A percentile compares a stretch with the other conserved stretches of the same genome.
Conservation (phyloP, 2,329 filamentous ascomycete genomes). For the Triangularia setosa region DNA sequence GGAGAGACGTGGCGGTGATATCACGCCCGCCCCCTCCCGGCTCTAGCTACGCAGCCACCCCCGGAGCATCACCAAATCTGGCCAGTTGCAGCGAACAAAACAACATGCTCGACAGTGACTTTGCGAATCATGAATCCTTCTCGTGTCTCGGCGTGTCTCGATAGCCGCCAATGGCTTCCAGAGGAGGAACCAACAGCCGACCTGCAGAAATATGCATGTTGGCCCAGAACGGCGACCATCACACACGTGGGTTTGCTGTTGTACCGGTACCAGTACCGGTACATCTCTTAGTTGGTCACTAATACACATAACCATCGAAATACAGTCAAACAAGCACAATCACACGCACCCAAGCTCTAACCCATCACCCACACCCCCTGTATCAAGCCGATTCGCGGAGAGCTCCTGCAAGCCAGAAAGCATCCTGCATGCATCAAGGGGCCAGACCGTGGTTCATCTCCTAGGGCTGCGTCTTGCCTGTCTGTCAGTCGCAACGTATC, state of each 20-base stretch:
- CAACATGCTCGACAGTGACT: not conserved
- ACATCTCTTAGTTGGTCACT: not conserved
- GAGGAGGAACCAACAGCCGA: slow-evolving; percentile 12
- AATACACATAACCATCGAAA: not conserved
- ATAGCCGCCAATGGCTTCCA: slow-evolving; percentile 12
- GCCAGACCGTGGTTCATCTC: not conserved
- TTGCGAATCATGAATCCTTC: not conserved
- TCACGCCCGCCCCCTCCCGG: not conserved
- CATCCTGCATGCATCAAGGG: not conserved
- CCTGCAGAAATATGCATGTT: slow-evolving; percentile 2
- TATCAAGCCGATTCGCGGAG: not conserved
- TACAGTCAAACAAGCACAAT: not conserved
- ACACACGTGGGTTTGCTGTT: not conserved
- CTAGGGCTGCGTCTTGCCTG: not conserved
- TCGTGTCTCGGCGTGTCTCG: slow-evolving; percentile 6
- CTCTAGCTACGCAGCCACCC: not conserved
- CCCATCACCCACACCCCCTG: not conserved
- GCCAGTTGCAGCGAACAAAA: not conserved
- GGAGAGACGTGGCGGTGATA: not conserved
- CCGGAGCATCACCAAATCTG: not conserved
- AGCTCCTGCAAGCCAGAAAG: not conserved
- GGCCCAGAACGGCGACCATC: not conserved
- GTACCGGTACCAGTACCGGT: not conserved
- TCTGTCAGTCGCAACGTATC: not conserved
- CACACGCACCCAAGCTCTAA: not conserved